Evolutionary conservation across 116 monocot genomes (phyloP).

Genomic region (Trichopus zeylanicus): DNA sequence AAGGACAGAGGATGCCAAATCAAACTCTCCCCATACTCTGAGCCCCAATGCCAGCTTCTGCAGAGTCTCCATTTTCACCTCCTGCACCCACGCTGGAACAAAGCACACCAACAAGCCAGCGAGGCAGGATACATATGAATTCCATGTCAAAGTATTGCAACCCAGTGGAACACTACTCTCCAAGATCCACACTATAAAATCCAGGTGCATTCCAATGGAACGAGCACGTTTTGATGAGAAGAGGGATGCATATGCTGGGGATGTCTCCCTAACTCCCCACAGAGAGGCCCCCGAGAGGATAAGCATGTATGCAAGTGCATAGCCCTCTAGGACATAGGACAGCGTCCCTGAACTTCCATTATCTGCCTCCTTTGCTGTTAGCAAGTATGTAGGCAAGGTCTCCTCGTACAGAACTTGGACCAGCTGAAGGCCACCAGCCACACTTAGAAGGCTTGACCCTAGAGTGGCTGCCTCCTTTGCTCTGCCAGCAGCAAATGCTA

Average conservation of each 20-base stretch:
- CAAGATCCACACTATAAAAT: slow-evolving; percentile 48
- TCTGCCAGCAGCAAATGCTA: slow-evolving; percentile 33
- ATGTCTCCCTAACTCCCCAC: slow-evolving; percentile 50
- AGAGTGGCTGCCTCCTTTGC: slow-evolving; percentile 49
- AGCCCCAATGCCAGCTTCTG: slow-evolving; percentile 48
- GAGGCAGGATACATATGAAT: slow-evolving; percentile 63
- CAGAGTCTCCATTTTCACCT: slow-evolving; percentile 43
- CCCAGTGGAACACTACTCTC: slow-evolving; percentile 50
- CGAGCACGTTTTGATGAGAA: slow-evolving; percentile 26
- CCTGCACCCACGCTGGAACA: slow-evolving; percentile 58
- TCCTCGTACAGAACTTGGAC: slow-evolving; percentile 82
- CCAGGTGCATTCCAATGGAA: slow-evolving; percentile 41
- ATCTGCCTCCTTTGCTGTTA: slow-evolving; percentile 25
- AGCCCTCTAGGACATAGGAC: slow-evolving; percentile 53
- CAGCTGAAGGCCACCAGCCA: slow-evolving; percentile 48
- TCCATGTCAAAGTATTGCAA: slow-evolving; percentile 63
- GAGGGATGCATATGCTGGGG: slow-evolving; percentile 6
- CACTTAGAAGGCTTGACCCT: slow-evolving; percentile 55
- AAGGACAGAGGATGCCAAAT: slow-evolving; percentile 59
- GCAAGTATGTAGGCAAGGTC: slow-evolving; percentile 56
- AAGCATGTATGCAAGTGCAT: slow-evolving; percentile 66
- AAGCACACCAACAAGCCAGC: slow-evolving; percentile 53
- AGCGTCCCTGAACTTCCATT: slow-evolving; percentile 2
- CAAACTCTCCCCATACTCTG: slow-evolving; percentile 63
- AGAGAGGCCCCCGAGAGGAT: slow-evolving; percentile 43